Conservation (phyloP, 1,284 basidiomycete genomes). For the Cystobasidium pallidum region DNA sequence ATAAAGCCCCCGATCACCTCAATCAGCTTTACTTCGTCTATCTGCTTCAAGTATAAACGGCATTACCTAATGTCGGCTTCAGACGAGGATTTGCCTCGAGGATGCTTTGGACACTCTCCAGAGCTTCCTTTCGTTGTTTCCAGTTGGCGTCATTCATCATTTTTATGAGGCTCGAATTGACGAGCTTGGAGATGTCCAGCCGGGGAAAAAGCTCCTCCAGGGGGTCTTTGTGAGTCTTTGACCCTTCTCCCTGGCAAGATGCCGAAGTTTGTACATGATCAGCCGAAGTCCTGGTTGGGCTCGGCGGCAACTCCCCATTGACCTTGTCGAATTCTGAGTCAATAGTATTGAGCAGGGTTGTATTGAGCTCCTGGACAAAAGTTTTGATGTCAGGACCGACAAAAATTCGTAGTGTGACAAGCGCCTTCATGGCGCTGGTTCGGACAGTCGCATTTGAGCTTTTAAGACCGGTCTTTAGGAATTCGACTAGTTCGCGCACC, state of each 20-base stretch:
- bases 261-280: conserved; percentile 63
- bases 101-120: conserved; percentile 80
- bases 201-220: conserved; percentile 93
- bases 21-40: conserved; percentile 24
- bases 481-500: conserved; percentile 83
- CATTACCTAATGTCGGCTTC: conserved; percentile 78
- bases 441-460: conserved; percentile 94
- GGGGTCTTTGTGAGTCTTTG: conserved; percentile 66
- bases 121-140: conserved; percentile 95
- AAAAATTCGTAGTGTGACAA: conserved; percentile 90
- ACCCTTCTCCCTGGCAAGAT: conserved; percentile 54
- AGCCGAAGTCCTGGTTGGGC: conserved; percentile 73
- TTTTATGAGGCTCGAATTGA: conserved; percentile 82
- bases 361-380: conserved; percentile 90
- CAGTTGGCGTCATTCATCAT: conserved; percentile 83
- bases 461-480: conserved; percentile 81
- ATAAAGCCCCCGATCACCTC: conserved; percentile 33
- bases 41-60: conserved; percentile 23
- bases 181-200: conserved; percentile 84
- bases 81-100: conserved; percentile 89
- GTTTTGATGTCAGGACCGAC: conserved; percentile 92
- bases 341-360: conserved; percentile 90
- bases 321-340: conserved; percentile 91
- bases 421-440: conserved; percentile 89
- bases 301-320: conserved; percentile 75